Evolutionary conservation across 2,329 filamentous ascomycete species (phyloP).

Genomic region (Madurella fahalii): DNA sequence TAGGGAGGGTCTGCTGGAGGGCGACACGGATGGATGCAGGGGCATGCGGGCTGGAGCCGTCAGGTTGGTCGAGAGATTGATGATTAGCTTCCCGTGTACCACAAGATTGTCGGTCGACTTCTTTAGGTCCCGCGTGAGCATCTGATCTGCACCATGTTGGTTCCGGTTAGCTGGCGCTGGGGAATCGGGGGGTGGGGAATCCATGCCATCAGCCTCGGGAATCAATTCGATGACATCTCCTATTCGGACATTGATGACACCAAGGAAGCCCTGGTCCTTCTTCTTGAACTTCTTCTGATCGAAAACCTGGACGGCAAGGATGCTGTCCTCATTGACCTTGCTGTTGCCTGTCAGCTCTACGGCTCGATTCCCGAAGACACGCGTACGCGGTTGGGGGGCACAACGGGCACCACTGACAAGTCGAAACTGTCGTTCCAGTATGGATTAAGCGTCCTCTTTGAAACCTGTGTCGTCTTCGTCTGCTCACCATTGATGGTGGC

Average conservation of each 20-base stretch:
- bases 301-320: slow-evolving; percentile 96
- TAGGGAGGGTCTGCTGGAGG: slow-evolving; percentile 45
- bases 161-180: slow-evolving; percentile 17
- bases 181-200: slow-evolving; percentile 6
- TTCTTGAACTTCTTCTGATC: slow-evolving; percentile 99
- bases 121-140: slow-evolving; percentile 95
- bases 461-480: slow-evolving; percentile 95
- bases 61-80: slow-evolving; percentile 92
- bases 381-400: neutral
- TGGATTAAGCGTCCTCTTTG: slow-evolving; percentile 96
- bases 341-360: slow-evolving; percentile 44
- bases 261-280: slow-evolving; percentile 98
- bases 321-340: slow-evolving; percentile 88
- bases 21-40: slow-evolving; percentile 31
- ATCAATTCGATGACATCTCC: slow-evolving; percentile 91
- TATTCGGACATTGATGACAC: slow-evolving; percentile 94
- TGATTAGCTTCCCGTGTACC: slow-evolving; percentile 94
- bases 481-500: slow-evolving; percentile 97
- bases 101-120: slow-evolving; percentile 98
- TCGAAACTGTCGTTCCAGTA: slow-evolving; percentile 99
- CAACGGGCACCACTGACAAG: slow-evolving; percentile 60
- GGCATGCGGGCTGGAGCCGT: slow-evolving; percentile 58
- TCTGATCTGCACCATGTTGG: slow-evolving; percentile 69
- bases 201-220: slow-evolving; percentile 79
- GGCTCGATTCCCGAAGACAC: neutral